Percentiles rank a stretch among this genome's conserved stretches.
Evolutionary conservation across 139 green algal genomes (phyloP).

Genomic region (Dunaliella primolecta): DNA sequence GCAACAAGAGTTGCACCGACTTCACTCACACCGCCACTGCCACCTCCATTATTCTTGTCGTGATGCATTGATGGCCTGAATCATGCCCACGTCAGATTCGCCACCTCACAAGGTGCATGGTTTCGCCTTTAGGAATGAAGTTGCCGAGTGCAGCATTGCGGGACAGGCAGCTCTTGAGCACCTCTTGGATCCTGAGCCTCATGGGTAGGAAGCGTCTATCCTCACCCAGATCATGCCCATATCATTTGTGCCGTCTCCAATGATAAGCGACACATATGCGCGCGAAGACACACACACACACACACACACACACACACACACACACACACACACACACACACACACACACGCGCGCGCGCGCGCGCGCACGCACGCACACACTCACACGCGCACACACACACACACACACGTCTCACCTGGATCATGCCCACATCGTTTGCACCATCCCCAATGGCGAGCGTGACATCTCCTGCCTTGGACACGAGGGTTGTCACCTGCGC

Average conservation of each 20-base stretch:
- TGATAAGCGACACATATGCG: constrained; percentile 87
- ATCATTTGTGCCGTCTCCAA: constrained; percentile 98
- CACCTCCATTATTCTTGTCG: too few species aligned
- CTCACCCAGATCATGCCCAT: constrained; percentile 92
- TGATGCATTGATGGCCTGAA: too few species aligned
- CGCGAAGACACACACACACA: background rate
- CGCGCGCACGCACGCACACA: background rate
- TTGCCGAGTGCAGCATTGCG: background rate
- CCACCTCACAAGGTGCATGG: too few species aligned
- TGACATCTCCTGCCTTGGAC: constrained; percentile 60
- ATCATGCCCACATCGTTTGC: constrained; percentile 99
- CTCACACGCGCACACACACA: background rate
- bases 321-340: background rate
- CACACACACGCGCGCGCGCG: background rate
- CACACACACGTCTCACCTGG: constrained; percentile 27
- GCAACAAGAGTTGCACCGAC: too few species aligned
- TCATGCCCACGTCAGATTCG: too few species aligned
- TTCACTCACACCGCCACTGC: too few species aligned
- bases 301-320: background rate
- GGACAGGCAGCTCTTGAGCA: background rate
- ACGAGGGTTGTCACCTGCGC: constrained; percentile 61
- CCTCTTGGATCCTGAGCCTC: too few species aligned
- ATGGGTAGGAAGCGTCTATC: too few species aligned
- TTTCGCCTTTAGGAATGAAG: too few species aligned
- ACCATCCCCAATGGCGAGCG: constrained; percentile 95